Conservation (phyloP, 192 early-diverging fungal species). For the Coemansia sp. region DNA sequence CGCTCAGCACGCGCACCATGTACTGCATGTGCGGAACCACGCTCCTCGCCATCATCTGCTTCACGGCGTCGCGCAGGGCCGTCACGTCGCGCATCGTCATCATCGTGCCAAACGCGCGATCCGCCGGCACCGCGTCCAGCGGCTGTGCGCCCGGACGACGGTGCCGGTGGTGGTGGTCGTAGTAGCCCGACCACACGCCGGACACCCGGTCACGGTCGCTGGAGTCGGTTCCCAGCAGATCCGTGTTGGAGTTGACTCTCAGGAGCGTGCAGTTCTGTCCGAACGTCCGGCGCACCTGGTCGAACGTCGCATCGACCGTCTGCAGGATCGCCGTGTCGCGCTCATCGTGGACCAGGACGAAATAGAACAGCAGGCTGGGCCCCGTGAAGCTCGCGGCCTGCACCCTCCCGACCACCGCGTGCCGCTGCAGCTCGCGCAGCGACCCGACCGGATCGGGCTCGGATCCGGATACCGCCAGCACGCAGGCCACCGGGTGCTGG, state of each 20-base stretch:
- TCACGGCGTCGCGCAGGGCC: constrained; percentile 49
- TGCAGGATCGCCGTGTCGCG: constrained; percentile 31
- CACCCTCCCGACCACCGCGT: constrained; percentile 56
- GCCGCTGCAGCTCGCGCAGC: constrained; percentile 60
- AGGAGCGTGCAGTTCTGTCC: constrained; percentile 48
- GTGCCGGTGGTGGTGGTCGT: neutral
- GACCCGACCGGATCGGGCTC: constrained; percentile 76
- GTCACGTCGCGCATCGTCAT: constrained; percentile 54
- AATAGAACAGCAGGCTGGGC: constrained; percentile 76
- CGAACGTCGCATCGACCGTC: constrained; percentile 48
- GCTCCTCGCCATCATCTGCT: constrained; percentile 68
- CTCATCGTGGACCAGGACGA: constrained; percentile 84
- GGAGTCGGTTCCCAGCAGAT: constrained; percentile 18
- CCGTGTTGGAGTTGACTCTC: constrained; percentile 41
- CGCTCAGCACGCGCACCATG: constrained; percentile 83
- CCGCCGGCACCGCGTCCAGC: constrained; percentile 3
- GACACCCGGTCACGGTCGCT: constrained; percentile 32
- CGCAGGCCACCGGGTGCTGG: constrained; percentile 89
- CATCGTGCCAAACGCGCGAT: constrained; percentile 23
- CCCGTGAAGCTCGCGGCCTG: constrained; percentile 75
- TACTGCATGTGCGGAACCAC: constrained; percentile 89
- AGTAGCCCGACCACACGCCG: constrained; percentile 33
- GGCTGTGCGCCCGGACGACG: constrained; percentile 16
- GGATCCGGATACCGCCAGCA: constrained; percentile 65
- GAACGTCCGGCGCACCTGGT: constrained; percentile 46